Conservation (phyloP, 805 yeast species). For the Kuraishia capsulata region DNA sequence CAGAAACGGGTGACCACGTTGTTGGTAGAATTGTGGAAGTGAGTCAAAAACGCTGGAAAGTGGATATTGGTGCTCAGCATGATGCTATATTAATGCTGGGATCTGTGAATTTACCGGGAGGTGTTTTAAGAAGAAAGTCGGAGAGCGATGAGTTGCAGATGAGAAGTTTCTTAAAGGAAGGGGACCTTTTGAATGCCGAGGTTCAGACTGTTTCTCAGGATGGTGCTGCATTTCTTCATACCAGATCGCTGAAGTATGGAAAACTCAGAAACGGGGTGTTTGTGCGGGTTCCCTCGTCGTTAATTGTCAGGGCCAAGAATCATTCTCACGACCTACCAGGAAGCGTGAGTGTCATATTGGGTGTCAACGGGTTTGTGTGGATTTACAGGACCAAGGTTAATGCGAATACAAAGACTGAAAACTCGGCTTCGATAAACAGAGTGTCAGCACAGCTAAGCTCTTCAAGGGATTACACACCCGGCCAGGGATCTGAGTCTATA, state of each 20-base stretch:
- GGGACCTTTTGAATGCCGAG: slow-evolving; percentile 92
- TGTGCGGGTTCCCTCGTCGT: slow-evolving; percentile 69
- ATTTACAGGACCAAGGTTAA: slow-evolving; percentile 48
- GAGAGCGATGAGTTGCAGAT: slow-evolving; percentile 95
- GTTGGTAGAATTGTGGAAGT: slow-evolving; percentile 93
- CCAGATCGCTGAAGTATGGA: slow-evolving; percentile 92
- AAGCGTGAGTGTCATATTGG: slow-evolving; percentile 81
- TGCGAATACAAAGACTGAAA: slow-evolving; percentile 8
- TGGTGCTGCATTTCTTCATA: slow-evolving; percentile 90
- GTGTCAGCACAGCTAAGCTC: slow-evolving; percentile 27
- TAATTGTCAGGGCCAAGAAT: slow-evolving; percentile 77
- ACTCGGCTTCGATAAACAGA: slow-evolving; percentile 17
- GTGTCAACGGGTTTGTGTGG: slow-evolving; percentile 96
- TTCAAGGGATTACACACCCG: slow-evolving; percentile 34
- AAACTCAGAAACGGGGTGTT: slow-evolving; percentile 88
- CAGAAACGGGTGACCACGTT: slow-evolving; percentile 95
- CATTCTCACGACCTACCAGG: slow-evolving; percentile 91
- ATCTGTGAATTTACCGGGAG: slow-evolving; percentile 95
- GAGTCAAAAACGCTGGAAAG: slow-evolving; percentile 92
- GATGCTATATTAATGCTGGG: slow-evolving; percentile 91
- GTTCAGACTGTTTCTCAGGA: slow-evolving; percentile 84
- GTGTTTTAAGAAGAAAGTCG: slow-evolving; percentile 85
- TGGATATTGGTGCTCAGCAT: slow-evolving; percentile 91
- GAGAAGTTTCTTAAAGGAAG: slow-evolving; percentile 91
- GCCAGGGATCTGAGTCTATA: slow-evolving; percentile 56